A percentile compares a stretch with the other conserved stretches of the same genome.
Evolutionary conservation across 306 rosid genomes (phyloP).

Genomic region (Vigna nakashimae): DNA sequence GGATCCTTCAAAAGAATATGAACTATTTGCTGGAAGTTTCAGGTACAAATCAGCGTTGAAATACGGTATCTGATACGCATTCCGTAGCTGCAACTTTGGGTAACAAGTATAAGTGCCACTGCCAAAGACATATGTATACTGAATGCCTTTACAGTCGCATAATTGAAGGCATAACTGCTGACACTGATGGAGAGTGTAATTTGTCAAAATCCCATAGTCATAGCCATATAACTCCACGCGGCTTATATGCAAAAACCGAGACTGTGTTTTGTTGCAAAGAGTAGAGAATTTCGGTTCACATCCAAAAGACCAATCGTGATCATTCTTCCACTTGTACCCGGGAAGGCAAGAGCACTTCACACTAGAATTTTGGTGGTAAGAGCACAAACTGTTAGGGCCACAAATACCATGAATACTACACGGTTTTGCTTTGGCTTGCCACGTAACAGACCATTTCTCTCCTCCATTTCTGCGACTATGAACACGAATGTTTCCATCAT

Average conservation of each 20-base stretch:
- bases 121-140: not conserved
- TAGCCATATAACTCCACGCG: conserved; percentile 59
- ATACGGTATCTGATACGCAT: conserved; percentile 47
- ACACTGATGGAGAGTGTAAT: conserved; percentile 50
- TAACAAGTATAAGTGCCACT: conserved; percentile 35
- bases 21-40: conserved; percentile 46
- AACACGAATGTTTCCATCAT: conserved; percentile 60
- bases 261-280: conserved; percentile 42
- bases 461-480: conserved; percentile 46
- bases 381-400: conserved; percentile 54
- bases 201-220: conserved; percentile 42
- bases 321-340: conserved; percentile 46
- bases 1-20: conserved; percentile 12
- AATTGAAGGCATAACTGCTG: conserved; percentile 46
- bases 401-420: conserved; percentile 65
- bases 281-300: conserved; percentile 50
- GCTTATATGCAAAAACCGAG: conserved; percentile 29
- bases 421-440: conserved; percentile 58
- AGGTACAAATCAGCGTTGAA: conserved; percentile 52
- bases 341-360: conserved; percentile 53
- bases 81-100: conserved; percentile 56
- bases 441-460: conserved; percentile 50
- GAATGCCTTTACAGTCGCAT: conserved; percentile 56
- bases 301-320: conserved; percentile 51
- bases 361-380: conserved; percentile 29